Evolutionary conservation across 2,329 filamentous ascomycete species (phyloP).

Genomic region (Alternaria tenuissima): DNA sequence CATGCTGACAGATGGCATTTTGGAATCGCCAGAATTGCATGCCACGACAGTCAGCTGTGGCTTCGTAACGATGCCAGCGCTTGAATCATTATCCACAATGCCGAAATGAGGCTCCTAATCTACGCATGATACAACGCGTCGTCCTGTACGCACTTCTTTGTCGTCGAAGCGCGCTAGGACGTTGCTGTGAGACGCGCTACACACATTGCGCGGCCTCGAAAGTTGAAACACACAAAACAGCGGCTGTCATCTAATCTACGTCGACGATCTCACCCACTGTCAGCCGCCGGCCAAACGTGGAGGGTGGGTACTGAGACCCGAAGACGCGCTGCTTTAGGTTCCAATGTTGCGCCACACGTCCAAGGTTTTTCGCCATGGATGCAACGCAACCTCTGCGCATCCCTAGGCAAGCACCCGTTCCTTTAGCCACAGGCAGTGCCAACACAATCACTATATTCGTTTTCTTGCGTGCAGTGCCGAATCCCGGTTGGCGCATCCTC

Average conservation of each 20-base stretch:
- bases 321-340: not conserved
- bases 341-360: slow-evolving; percentile 2
- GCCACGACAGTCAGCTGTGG: slow-evolving; percentile 1
- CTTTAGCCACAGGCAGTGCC: not conserved
- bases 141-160: slow-evolving; percentile 2
- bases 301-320: slow-evolving; percentile 2
- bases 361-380: not conserved
- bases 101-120: slow-evolving; percentile 2
- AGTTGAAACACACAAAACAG: slow-evolving; percentile 11
- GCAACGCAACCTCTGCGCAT: not conserved
- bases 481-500: not conserved
- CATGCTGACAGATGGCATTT: slow-evolving; percentile 3
- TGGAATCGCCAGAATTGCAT: not conserved
- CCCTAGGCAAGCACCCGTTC: not conserved
- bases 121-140: slow-evolving; percentile 10
- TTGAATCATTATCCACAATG: not conserved
- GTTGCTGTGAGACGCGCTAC: slow-evolving; percentile 1
- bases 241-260: slow-evolving; percentile 11
- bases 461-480: not conserved
- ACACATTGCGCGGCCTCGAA: slow-evolving; percentile 17
- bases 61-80: slow-evolving; percentile 3
- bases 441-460: not conserved
- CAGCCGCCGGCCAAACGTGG: slow-evolving; percentile 3
- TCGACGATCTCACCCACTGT: slow-evolving; percentile 11
- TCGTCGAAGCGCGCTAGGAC: slow-evolving; percentile 3